Evolutionary conservation across 352 stramenopile genomes (phyloP).

Genomic region (Elongisporangium prolatum): DNA sequence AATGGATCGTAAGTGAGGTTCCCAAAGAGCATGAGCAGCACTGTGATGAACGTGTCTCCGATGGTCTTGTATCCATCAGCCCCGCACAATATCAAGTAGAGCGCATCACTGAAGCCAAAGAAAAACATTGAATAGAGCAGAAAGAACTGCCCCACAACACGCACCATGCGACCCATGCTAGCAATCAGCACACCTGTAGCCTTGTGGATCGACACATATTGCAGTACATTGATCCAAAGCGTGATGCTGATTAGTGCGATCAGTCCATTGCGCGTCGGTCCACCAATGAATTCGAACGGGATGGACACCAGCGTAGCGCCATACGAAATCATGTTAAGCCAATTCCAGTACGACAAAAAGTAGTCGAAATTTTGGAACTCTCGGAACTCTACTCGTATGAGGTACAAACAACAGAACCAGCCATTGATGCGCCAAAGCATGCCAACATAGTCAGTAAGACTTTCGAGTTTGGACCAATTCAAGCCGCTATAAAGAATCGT

Average conservation of each 20-base stretch:
- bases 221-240: slow-evolving; percentile 63
- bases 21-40: too few species aligned
- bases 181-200: slow-evolving; percentile 58
- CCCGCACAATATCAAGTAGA: slow-evolving; percentile 57
- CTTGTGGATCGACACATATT: slow-evolving; percentile 61
- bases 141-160: slow-evolving; percentile 60
- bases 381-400: slow-evolving; percentile 39
- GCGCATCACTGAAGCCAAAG: slow-evolving; percentile 62
- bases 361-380: slow-evolving; percentile 45
- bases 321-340: slow-evolving; percentile 49
- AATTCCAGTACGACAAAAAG: slow-evolving; percentile 57
- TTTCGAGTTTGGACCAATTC: slow-evolving; percentile 35
- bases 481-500: slow-evolving; percentile 47
- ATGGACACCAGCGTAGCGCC: slow-evolving; percentile 35
- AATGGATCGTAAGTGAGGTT: slow-evolving; percentile 51
- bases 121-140: slow-evolving; percentile 72
- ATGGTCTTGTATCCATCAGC: slow-evolving; percentile 51
- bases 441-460: slow-evolving; percentile 38
- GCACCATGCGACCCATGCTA: slow-evolving; percentile 77
- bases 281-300: slow-evolving; percentile 36
- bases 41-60: slow-evolving; percentile 55
- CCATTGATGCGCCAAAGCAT: slow-evolving; percentile 25
- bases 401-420: slow-evolving; percentile 49
- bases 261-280: slow-evolving; percentile 36
- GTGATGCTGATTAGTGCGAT: slow-evolving; percentile 53